Base-by-base conservation (phyloP, 495 filamentous ascomycete genomes). In the Aspergillus taichungensis region DNA sequence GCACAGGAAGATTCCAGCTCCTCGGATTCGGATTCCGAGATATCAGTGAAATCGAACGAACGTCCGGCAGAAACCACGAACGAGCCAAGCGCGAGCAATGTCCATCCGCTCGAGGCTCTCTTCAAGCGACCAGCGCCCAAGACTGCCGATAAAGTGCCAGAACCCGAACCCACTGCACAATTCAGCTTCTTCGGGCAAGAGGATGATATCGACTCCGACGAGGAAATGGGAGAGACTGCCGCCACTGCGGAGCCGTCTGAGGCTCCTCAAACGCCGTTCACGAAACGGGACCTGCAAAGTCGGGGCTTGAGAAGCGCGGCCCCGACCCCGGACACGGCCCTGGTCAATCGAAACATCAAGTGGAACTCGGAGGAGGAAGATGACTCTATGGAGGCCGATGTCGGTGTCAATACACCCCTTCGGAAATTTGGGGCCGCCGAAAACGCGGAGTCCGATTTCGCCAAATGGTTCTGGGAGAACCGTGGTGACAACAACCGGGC, bases 301-400 rank as follows among this genome's bases (percentile, higher is more conserved):
- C 77, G 89, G 32, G 79, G 79, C 12, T 51, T 85, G 11, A 72
- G 89, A 35, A 94, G 88, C 53, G 90, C 90, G 8, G 92, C 92
- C 0, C 92, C 92, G 2, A 97, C 92, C 0, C 92, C 92, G 1
- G 92, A 98, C 55, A 97, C 92, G 0, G 85, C 87, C n/a, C 76
- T 85, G 44, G 79, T 82, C 13, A 75, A 33, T 40, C 62, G 56
- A 13, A 62, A 56, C 28, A 54, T 59, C 37, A 59, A 63, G 11
- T 62, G 57, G 65, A 58, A 56, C 6, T 45, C 14, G 6, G 9
- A 31, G 55, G 31, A 46, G 30, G 12, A 62, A 53, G 49, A 43
- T 6, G 65, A 65, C 3, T 53, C 64, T 0, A 50, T 43, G 28
- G 69, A 72, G 9, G 34, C 33, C 13, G 66, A 64, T 7, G 61